Evolutionary conservation across 306 rosid genomes (phyloP).

Genomic region (Parietaria judaica): DNA sequence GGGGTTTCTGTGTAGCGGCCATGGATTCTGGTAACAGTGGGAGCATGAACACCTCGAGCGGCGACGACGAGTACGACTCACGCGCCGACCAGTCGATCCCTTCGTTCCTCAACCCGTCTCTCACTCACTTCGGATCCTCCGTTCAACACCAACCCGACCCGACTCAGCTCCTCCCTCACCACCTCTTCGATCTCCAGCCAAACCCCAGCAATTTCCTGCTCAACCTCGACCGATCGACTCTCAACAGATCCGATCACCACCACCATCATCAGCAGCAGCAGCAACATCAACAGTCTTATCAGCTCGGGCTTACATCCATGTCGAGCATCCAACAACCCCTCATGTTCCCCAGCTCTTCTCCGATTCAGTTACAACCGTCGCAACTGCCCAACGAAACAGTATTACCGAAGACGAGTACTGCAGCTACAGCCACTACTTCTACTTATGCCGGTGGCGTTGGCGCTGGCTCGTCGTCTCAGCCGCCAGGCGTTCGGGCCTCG

Average conservation of each 20-base stretch:
- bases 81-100: constrained; percentile 25
- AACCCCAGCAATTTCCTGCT: constrained; percentile 27
- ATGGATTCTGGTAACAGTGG: constrained; percentile 91
- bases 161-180: constrained; percentile 23
- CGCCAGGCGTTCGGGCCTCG: constrained; percentile 27
- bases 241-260: constrained; percentile 34
- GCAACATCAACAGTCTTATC: constrained; percentile 20
- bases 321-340: constrained; percentile 1
- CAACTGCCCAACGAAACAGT: not conserved
- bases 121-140: constrained; percentile 14
- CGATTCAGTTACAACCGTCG: constrained; percentile 14
- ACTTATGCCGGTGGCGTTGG: not conserved
- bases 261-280: not conserved
- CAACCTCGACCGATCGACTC: constrained; percentile 26
- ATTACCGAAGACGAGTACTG: not conserved
- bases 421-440: not conserved
- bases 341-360: constrained; percentile 7
- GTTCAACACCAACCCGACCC: constrained; percentile 19
- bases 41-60: constrained; percentile 81
- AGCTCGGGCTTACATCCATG: constrained; percentile 3
- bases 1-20: constrained; percentile 1
- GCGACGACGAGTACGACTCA: constrained; percentile 74
- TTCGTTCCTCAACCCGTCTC: constrained; percentile 28
- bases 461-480: not conserved
- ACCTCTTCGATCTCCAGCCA: constrained; percentile 42